Conservation (phyloP, 2,329 filamentous ascomycete genomes). For the Trichophyton schoenleinii region DNA sequence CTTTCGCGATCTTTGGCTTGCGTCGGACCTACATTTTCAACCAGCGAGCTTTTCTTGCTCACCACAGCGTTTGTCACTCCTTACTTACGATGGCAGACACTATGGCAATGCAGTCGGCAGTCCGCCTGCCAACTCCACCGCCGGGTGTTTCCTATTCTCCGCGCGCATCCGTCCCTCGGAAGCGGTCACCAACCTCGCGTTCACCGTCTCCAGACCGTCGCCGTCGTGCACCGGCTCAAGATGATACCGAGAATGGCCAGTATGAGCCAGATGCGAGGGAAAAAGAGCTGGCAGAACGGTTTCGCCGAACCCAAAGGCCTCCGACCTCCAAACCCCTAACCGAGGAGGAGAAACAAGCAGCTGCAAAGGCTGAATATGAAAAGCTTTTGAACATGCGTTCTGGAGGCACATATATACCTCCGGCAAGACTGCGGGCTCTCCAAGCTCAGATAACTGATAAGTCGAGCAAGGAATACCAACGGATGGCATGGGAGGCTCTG, state of each 20-base stretch:
- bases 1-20: background rate
- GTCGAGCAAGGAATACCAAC: constrained; percentile 90
- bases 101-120: constrained; percentile 42
- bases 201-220: constrained; percentile 42
- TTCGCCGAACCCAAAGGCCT: constrained; percentile 39
- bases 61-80: background rate
- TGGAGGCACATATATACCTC: constrained; percentile 92
- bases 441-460: constrained; percentile 97
- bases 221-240: constrained; percentile 37
- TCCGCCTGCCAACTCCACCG: constrained; percentile 47
- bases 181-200: constrained; percentile 44
- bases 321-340: constrained; percentile 42
- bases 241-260: constrained; percentile 26
- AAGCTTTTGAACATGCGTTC: constrained; percentile 85
- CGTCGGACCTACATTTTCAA: background rate
- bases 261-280: constrained; percentile 41
- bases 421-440: constrained; percentile 74
- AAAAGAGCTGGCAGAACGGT: constrained; percentile 40
- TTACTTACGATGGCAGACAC: constrained; percentile 30
- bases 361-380: constrained; percentile 84
- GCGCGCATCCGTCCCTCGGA: constrained; percentile 39
- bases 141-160: constrained; percentile 38
- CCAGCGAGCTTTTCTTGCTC: background rate
- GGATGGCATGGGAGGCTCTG: constrained; percentile 96
- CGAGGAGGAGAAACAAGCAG: constrained; percentile 75